A percentile compares a stretch with the other conserved stretches of the same genome.
phyloP scores from a whole-genome alignment of 352 stramenopile genomes.

The Phytophthora colocasiae region DNA sequence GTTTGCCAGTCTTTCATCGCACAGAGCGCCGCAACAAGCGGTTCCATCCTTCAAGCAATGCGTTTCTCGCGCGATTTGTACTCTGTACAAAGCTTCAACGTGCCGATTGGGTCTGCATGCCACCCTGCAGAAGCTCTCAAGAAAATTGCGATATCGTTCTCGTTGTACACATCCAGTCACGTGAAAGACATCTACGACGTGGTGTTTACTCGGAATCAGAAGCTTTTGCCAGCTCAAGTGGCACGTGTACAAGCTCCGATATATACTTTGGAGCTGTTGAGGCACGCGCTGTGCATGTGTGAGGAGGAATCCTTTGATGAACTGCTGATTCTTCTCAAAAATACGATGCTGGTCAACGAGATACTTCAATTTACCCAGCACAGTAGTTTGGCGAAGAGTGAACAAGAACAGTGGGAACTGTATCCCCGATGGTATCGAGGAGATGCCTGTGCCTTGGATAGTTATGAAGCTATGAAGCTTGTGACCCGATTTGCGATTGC shows the following conservation, averaged over 20 bases:
- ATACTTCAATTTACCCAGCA: conserved; percentile 58
- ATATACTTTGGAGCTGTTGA: conserved; percentile 66
- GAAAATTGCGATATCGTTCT: conserved; percentile 68
- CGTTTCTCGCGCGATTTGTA: conserved; percentile 69
- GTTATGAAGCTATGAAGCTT: conserved; percentile 60
- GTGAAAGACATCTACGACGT: conserved; percentile 59
- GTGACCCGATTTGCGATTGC: conserved; percentile 66
- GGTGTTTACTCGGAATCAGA: conserved; percentile 9
- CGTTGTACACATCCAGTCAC: conserved; percentile 61
- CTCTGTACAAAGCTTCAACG: conserved; percentile 21
- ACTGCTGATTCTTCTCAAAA: conserved; percentile 65
- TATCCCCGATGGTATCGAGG: conserved; percentile 71
- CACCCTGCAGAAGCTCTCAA: conserved; percentile 39
- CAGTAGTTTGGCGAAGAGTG: conserved; percentile 9
- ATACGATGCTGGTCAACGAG: conserved; percentile 58
- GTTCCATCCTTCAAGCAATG: conserved; percentile 56
- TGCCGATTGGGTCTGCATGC: background rate
- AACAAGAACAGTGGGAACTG: conserved; percentile 30
- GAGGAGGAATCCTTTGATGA: conserved; percentile 64
- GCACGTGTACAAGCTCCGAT: conserved; percentile 59
- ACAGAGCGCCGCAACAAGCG: conserved; percentile 46
- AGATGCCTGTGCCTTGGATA: conserved; percentile 57
- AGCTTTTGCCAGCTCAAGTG: conserved; percentile 34
- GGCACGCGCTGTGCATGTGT: conserved; percentile 71
- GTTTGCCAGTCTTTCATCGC: conserved; percentile 56